Conservation (phyloP, 2,329 filamentous ascomycete genomes). For the Colletotrichum somersetense region DNA sequence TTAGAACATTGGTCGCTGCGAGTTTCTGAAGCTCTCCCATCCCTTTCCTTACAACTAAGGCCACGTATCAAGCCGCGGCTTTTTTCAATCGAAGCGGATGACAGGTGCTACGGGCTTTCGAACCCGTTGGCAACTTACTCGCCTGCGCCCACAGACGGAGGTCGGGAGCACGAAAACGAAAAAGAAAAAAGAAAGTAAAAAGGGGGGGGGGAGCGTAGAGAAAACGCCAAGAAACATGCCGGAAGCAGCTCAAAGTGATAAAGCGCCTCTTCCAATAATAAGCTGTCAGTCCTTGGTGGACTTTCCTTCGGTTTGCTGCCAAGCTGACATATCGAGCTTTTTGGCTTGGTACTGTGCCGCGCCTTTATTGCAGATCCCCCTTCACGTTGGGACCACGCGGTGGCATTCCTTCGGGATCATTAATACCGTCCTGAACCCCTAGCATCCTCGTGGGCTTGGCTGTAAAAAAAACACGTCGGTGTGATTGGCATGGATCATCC, state of each 20-base stretch:
- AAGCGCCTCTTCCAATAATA: neutral
- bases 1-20: neutral
- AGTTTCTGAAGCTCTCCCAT: neutral
- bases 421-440: neutral
- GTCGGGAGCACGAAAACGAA: neutral
- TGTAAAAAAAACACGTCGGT: neutral
- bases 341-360: neutral
- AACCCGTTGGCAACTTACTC: too few relatives aligned
- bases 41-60: neutral
- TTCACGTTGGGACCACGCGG: neutral
- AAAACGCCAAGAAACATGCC: conserved; percentile 10
- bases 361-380: conserved; percentile 25
- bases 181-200: neutral
- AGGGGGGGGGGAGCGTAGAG: conserved; percentile 8
- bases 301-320: neutral
- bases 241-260: conserved; percentile 9
- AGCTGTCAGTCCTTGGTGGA: neutral
- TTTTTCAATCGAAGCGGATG: neutral
- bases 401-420: conserved; percentile 9
- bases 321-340: neutral
- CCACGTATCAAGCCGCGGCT: neutral
- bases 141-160: neutral
- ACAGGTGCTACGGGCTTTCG: neutral
- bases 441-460: neutral
- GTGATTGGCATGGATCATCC: neutral